Percentiles rank a stretch among this genome's conserved stretches.
Evolutionary conservation across 495 filamentous ascomycete genomes (phyloP).

Genomic region (Pyrenopolyporus hunteri): DNA sequence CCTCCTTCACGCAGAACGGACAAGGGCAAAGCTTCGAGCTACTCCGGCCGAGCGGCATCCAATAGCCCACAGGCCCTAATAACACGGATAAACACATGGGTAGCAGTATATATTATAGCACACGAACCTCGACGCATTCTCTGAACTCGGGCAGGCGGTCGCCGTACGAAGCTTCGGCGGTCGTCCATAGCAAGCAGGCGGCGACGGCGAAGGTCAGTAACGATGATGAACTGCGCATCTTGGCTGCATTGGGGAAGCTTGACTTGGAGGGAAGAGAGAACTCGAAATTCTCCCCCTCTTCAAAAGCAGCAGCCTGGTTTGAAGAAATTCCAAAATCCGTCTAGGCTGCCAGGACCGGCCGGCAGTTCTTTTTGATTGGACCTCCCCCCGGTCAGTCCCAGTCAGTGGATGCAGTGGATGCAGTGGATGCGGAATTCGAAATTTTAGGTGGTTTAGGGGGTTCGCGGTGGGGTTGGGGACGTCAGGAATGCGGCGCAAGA

Average conservation of each 20-base stretch:
- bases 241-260: conserved; percentile 16
- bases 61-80: neutral
- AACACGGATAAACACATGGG: neutral
- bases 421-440: conserved; percentile 18
- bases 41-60: neutral
- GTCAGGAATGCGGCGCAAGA: neutral
- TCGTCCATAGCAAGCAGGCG: conserved; percentile 34
- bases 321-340: conserved; percentile 15
- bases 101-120: neutral
- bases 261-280: neutral
- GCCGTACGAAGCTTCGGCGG: conserved; percentile 74
- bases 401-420: too few species aligned
- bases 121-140: conserved; percentile 80
- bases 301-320: conserved; percentile 33
- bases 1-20: neutral
- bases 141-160: conserved; percentile 89
- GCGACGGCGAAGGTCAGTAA: conserved; percentile 19
- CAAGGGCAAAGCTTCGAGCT: neutral
- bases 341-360: conserved; percentile 10
- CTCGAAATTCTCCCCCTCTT: conserved; percentile 34
- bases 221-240: conserved; percentile 24
- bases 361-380: conserved; percentile 23
- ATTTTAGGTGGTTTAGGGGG: conserved; percentile 12
- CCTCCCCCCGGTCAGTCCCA: neutral
- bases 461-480: conserved; percentile 16